Evolutionary conservation across 306 rosid genomes (phyloP), one percentile per base, ranked within the genome.

Genomic region (Quercus variabilis): DNA sequence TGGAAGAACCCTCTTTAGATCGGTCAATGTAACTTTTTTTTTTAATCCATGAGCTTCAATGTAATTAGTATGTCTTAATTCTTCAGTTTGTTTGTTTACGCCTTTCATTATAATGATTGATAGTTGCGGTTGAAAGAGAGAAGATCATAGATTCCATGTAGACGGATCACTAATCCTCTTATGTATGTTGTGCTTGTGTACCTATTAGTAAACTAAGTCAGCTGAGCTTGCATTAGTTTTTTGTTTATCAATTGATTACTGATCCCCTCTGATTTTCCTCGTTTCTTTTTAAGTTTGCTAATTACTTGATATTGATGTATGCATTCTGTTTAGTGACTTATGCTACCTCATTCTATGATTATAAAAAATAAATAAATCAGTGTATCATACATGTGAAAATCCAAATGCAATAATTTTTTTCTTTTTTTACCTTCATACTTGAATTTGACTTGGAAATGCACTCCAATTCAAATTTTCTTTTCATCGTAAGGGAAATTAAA

Each of bases 381-480:
- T 64, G 13, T 7, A 6, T 64, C 70, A 30, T 30, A 31, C 43
- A 17, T 62, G 38, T 64, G 43, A 64, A 30, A 64, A 15, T 31
- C 21, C 31, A 1, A 20, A 15, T 38, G 33, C 8, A 38, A n/a
- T 5, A 20, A 52, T 64, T 67, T 55, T 3, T 33, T 51, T 31
- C 21, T 13, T 7, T 9, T 55, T 38, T 18, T 17, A 30, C 74
- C 41, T 58, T 59, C 31, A 70, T 69, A 52, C 43, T 19, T 30
- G 73, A 30, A 74, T 55, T 67, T 28, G 52, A 75, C 70, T 65
- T 60, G 78, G 68, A 64, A 71, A 80, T 55, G 55, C 46, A 49
- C 60, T 41, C 52, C 54, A 18, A 43, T 60, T 74, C 31, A 15
- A 25, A 65, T 82, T 63, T 72, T 71, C 62, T 33, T 69, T 76